phyloP scores from a whole-genome alignment of 1,284 basidiomycete species.

The Pulveroboletus sp. region DNA sequence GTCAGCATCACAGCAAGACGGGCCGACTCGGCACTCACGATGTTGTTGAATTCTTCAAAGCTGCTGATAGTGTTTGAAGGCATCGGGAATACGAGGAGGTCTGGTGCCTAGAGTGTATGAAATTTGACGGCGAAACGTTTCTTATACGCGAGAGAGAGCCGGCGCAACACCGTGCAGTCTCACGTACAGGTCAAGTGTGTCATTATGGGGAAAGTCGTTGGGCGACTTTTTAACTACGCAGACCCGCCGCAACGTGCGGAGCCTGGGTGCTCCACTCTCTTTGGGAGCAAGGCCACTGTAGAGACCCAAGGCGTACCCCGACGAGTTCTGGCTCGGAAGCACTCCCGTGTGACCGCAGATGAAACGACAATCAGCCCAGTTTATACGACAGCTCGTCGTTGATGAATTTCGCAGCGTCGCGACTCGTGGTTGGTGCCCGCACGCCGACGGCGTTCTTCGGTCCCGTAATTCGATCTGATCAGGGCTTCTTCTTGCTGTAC shows the following conservation, averaged over 20 bases:
- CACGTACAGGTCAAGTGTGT: background rate
- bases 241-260: too few relatives aligned
- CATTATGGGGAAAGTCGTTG: background rate
- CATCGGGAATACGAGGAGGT: conserved; percentile 9
- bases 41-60: conserved; percentile 18
- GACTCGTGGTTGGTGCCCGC: background rate
- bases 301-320: too few relatives aligned
- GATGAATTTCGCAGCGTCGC: background rate
- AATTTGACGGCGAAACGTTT: background rate
- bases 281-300: background rate
- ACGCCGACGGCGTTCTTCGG: conserved; percentile 5
- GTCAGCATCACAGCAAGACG: background rate
- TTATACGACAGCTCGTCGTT: background rate
- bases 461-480: conserved; percentile 13
- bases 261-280: background rate
- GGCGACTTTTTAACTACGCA: too few relatives aligned
- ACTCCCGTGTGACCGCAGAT: too few relatives aligned
- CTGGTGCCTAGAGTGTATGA: background rate
- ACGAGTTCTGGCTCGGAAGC: too few relatives aligned
- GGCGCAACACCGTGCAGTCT: background rate
- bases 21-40: conserved; percentile 14
- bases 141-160: background rate
- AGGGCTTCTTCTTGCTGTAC: background rate
- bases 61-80: conserved; percentile 21
- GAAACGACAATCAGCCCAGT: background rate